These are phyloP conservation scores for Ceriops decandra DNA, from an alignment of 345 rosid genomes.

Conservation along the genomic window DNA sequence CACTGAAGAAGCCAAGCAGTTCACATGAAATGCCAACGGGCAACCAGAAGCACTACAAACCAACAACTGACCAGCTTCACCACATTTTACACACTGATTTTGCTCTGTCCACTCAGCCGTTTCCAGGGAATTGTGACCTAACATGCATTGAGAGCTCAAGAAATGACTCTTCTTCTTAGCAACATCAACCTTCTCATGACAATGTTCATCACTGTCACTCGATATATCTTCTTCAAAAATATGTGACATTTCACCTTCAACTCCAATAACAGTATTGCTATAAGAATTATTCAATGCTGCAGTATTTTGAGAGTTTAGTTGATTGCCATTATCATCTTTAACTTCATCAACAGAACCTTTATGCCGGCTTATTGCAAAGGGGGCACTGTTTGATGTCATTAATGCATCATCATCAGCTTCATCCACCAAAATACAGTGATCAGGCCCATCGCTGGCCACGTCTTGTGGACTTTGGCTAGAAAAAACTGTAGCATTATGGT, in stretches of 20 bases:
- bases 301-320: neutral
- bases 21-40: constrained; percentile 45
- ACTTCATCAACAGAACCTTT: constrained; percentile 11
- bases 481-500: neutral
- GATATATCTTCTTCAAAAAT: constrained; percentile 25
- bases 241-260: constrained; percentile 15
- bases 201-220: constrained; percentile 21
- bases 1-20: constrained; percentile 41
- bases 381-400: constrained; percentile 11
- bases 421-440: constrained; percentile 6
- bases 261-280: constrained; percentile 2
- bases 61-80: constrained; percentile 41
- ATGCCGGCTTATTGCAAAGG: constrained; percentile 2
- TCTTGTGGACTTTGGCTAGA: constrained; percentile 4
- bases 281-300: constrained; percentile 9
- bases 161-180: constrained; percentile 34
- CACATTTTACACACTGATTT: constrained; percentile 51
- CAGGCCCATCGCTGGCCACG: constrained; percentile 4
- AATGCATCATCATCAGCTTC: constrained; percentile 18
- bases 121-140: constrained; percentile 18
- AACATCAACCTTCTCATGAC: constrained; percentile 29
- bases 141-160: constrained; percentile 27
- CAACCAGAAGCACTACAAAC: constrained; percentile 43
- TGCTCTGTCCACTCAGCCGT: constrained; percentile 29
- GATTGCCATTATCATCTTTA: neutral